These are phyloP conservation scores for Evansstolkia leycettana DNA, from an alignment of 495 filamentous ascomycete genomes.

Conservation along the genomic window DNA sequence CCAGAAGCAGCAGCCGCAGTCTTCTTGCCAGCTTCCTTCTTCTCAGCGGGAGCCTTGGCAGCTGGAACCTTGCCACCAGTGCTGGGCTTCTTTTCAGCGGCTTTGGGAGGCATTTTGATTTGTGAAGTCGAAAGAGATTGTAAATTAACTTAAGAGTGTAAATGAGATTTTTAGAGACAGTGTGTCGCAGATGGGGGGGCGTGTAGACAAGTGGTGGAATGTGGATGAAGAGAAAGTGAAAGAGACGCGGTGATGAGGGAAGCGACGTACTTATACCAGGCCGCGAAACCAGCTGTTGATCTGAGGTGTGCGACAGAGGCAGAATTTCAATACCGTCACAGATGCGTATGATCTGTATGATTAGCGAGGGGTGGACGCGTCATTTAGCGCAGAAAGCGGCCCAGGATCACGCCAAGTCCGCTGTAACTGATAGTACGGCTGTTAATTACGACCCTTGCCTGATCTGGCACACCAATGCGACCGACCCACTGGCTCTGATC, in stretches of 20 bases:
- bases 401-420: conserved; percentile 12
- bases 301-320: conserved; percentile 28
- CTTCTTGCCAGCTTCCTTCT: conserved; percentile 99
- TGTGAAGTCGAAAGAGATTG: conserved; percentile 10
- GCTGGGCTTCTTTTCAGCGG: conserved; percentile 92
- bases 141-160: too few relatives aligned
- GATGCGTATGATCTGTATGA: conserved; percentile 38
- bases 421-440: conserved; percentile 8
- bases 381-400: conserved; percentile 5
- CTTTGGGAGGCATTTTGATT: conserved; percentile 85
- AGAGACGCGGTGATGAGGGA: conserved; percentile 34
- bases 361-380: conserved; percentile 22
- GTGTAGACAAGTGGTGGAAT: not conserved
- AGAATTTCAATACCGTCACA: conserved; percentile 39
- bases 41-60: conserved; percentile 81
- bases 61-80: conserved; percentile 94
- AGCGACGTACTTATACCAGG: conserved; percentile 41
- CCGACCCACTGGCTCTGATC: conserved; percentile 15
- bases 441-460: conserved; percentile 19
- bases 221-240: conserved; percentile 5
- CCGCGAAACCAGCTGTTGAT: conserved; percentile 32
- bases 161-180: conserved; percentile 6
- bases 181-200: too few relatives aligned
- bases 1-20: conserved; percentile 71
- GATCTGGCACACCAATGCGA: conserved; percentile 12